Evolutionary conservation across 768 basidiomycete species (phyloP), one percentile per base, ranked within the genome.

Genomic region (Russula sp.): DNA sequence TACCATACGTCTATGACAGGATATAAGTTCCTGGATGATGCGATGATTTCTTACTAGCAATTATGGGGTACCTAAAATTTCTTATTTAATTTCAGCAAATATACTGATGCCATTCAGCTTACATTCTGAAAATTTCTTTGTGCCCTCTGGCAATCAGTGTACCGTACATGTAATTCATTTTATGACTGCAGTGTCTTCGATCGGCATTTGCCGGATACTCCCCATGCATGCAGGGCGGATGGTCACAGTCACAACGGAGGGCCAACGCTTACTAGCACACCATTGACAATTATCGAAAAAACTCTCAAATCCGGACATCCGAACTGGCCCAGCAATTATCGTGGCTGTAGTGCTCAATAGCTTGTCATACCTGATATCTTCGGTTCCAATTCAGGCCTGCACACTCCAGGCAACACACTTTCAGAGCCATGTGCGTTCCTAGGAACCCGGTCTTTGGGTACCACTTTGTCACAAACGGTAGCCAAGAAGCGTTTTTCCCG

Each of bases 381-480:
- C 51, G 22, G 38, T 53, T 39, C 51, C 22, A 25, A 25, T 7
- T 14, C 22, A 32, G 16, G 57, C 36, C 20, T 34, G 29, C 48
- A n/a, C 13, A 42, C 48, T 11, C 18, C 25, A 13, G 38, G 39
- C 39, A 22, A 49, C 18, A 35, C 20, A n/a, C 46, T 34, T 41
- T 48, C 18, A 20, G 16, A 34, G 16, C 20, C n/a, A 42, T 42
- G 48, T 20, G 32, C 39, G 3, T 35, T 54, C 51, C 45, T 38
- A 60, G 46, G 59, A 60, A 20, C 59, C 59, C 53, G 59, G 59
- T 60, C 38, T 53, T 60, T 60, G 53, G 59, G 53, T 55, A 35
- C 34, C 32, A 39, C 6, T 41, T 29, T 11, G 22, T 45, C 42
- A 53, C 18, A 43, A 43, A 35, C 36, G 34, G 25, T 53, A 32